These are phyloP conservation scores for Pelagophyceae sp. DNA, from an alignment of 352 stramenopile species.

Conservation along the genomic window DNA sequence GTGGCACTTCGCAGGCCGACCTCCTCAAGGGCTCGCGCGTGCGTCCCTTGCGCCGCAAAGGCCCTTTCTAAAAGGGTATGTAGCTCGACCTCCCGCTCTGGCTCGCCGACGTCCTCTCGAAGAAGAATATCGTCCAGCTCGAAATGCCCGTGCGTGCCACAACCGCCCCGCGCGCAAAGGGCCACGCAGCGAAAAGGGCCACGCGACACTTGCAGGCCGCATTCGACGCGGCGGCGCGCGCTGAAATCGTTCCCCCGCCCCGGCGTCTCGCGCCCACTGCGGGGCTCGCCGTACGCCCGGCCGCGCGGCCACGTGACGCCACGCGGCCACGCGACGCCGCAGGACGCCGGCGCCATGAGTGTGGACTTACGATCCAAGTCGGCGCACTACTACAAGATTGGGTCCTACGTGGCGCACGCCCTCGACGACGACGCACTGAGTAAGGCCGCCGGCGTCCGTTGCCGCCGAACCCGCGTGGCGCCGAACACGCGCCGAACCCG, in stretches of 20 bases:
- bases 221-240: neutral
- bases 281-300: neutral
- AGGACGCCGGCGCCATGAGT: neutral
- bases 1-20: neutral
- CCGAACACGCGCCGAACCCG: too few species aligned
- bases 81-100: neutral
- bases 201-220: too few species aligned
- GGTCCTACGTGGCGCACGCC: neutral
- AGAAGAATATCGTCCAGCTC: neutral
- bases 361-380: neutral
- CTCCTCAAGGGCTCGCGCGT: neutral
- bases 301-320: neutral
- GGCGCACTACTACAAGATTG: neutral
- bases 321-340: neutral
- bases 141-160: neutral
- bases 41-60: neutral
- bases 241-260: neutral
- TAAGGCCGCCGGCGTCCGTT: too few species aligned
- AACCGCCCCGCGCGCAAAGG: too few species aligned
- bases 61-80: neutral
- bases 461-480: too few species aligned
- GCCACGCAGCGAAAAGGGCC: too few species aligned
- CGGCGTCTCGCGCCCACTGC: too few species aligned
- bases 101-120: neutral
- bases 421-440: too few species aligned